Conservation (phyloP, 495 filamentous ascomycete genomes). For the Aspergillus bertholletiae region DNA sequence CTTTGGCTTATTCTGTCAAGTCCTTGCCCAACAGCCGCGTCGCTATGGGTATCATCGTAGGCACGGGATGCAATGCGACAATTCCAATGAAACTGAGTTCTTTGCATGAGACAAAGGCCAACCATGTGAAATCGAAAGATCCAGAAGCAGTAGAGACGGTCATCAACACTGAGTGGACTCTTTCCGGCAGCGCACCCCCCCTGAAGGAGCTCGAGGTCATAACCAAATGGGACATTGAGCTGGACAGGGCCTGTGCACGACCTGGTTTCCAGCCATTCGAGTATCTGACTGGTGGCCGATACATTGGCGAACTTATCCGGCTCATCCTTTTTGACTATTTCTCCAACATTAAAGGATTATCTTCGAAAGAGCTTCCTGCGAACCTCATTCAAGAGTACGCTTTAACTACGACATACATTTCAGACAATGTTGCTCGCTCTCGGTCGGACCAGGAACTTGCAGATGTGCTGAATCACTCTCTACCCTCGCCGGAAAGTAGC, state of each 20-base stretch:
- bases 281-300: constrained; percentile 82
- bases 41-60: constrained; percentile 77
- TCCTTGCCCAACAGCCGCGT: constrained; percentile 66
- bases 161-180: constrained; percentile 86
- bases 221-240: constrained; percentile 65
- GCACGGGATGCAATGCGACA: constrained; percentile 81
- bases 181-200: constrained; percentile 66
- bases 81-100: constrained; percentile 64
- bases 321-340: constrained; percentile 68
- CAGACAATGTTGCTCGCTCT: constrained; percentile 54
- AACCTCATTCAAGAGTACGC: constrained; percentile 58
- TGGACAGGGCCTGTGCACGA: constrained; percentile 62
- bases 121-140: constrained; percentile 34
- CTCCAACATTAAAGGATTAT: constrained; percentile 32
- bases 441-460: constrained; percentile 45
- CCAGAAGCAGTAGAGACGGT: constrained; percentile 57
- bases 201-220: constrained; percentile 59
- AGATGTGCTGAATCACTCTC: constrained; percentile 48
- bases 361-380: constrained; percentile 47
- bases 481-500: constrained; percentile 45
- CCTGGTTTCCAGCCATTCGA: constrained; percentile 85
- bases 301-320: constrained; percentile 78
- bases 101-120: constrained; percentile 61
- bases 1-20: constrained; percentile 63
- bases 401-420: constrained; percentile 67